Evolutionary conservation across 2,329 filamentous ascomycete species (phyloP).

Genomic region (Aspergillus puulaauensis): DNA sequence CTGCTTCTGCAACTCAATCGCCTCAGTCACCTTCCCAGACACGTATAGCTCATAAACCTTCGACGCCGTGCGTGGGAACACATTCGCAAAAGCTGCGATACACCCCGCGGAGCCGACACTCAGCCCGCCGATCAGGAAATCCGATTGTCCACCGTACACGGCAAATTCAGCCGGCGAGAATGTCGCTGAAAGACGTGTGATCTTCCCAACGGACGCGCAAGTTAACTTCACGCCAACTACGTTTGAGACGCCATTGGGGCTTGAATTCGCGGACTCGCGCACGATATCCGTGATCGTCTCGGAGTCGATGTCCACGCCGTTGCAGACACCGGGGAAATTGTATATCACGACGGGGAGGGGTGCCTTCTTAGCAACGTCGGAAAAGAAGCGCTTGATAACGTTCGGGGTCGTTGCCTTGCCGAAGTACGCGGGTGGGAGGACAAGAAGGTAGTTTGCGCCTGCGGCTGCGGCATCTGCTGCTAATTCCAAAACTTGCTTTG

Average conservation of each 20-base stretch:
- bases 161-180: constrained; percentile 61
- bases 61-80: constrained; percentile 57
- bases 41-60: constrained; percentile 63
- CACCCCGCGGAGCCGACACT: constrained; percentile 55
- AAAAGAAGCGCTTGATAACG: constrained; percentile 61
- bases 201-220: constrained; percentile 62
- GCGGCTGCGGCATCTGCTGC: constrained; percentile 59
- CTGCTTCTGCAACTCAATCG: constrained; percentile 59
- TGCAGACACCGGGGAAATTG: constrained; percentile 69
- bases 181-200: constrained; percentile 54
- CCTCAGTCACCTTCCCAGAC: constrained; percentile 58
- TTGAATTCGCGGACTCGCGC: constrained; percentile 34
- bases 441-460: constrained; percentile 61
- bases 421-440: constrained; percentile 65
- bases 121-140: constrained; percentile 63
- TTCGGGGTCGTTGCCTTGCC: constrained; percentile 59
- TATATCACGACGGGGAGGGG: constrained; percentile 63
- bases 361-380: constrained; percentile 53
- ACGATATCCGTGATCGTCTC: constrained; percentile 59
- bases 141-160: constrained; percentile 69
- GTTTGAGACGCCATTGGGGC: constrained; percentile 45
- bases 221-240: constrained; percentile 67
- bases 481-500: constrained; percentile 61
- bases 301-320: constrained; percentile 67
- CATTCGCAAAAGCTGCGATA: constrained; percentile 59